These are phyloP conservation scores for Narthecium ossifragum DNA, from an alignment of 106 monocot genomes.

Conservation along the genomic window DNA sequence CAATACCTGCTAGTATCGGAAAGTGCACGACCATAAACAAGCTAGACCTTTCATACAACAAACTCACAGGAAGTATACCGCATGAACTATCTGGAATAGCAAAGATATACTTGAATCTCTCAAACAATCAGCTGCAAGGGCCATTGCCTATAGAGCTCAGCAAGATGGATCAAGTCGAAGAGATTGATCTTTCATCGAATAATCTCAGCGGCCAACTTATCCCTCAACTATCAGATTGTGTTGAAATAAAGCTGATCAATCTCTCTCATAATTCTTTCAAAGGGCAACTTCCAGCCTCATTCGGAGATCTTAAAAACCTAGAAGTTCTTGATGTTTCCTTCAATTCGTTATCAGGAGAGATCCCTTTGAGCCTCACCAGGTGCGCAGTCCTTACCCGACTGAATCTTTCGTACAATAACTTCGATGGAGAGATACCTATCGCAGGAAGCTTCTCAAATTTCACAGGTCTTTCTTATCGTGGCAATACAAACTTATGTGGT, in stretches of 20 bases:
- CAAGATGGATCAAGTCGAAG: slow-evolving; percentile 24
- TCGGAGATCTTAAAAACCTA: slow-evolving; percentile 19
- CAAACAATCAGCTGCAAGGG: slow-evolving; percentile 14
- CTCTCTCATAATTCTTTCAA: slow-evolving; percentile 28
- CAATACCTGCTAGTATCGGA: slow-evolving; percentile 27
- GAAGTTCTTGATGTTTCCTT: slow-evolving; percentile 23
- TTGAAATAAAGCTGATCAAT: slow-evolving; percentile 16
- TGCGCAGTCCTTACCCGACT: slow-evolving; percentile 13
- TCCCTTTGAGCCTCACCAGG: slow-evolving; percentile 13
- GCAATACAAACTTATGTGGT: slow-evolving; percentile 24
- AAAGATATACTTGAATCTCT: slow-evolving; percentile 30
- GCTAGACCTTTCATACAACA: too few species aligned
- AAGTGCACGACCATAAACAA: neutral
- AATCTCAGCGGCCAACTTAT: slow-evolving; percentile 17
- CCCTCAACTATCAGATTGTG: slow-evolving; percentile 13
- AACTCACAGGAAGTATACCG: too few species aligned
- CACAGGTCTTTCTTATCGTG: neutral
- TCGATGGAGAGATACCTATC: slow-evolving; percentile 21
- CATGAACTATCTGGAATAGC: neutral
- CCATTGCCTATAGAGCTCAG: slow-evolving; percentile 17
- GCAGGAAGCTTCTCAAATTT: slow-evolving; percentile 8
- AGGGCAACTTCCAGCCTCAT: slow-evolving; percentile 23
- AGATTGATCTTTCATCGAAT: slow-evolving; percentile 31
- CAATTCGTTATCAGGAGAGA: slow-evolving; percentile 23
- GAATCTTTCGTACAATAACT: slow-evolving; percentile 28